These are phyloP conservation scores for Scheffersomyces coipomensis DNA, from an alignment of 805 yeast genomes.

Conservation along the genomic window DNA sequence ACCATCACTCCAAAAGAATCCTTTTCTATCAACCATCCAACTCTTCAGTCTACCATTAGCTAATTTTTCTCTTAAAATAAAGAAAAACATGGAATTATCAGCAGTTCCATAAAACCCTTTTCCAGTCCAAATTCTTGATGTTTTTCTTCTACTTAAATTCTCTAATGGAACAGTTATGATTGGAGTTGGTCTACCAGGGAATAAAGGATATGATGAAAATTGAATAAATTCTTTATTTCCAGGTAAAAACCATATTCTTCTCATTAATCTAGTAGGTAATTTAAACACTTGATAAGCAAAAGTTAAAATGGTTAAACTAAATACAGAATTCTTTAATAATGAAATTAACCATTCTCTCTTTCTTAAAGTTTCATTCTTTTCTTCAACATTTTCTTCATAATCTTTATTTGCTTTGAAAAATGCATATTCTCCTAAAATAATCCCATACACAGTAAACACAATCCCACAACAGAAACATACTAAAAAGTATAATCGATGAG, in stretches of 20 bases:
- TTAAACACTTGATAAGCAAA: slow-evolving; percentile 29
- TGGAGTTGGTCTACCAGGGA: slow-evolving; percentile 78
- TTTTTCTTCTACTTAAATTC: slow-evolving; percentile 52
- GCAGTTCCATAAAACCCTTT: slow-evolving; percentile 84
- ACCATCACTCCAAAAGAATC: slow-evolving; percentile 93
- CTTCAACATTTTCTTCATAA: slow-evolving; percentile 51
- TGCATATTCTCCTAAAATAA: slow-evolving; percentile 58
- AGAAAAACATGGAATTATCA: slow-evolving; percentile 71
- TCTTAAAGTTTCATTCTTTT: slow-evolving; percentile 41
- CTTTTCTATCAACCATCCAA: slow-evolving; percentile 80
- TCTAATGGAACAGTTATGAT: slow-evolving; percentile 64
- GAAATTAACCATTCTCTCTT: slow-evolving; percentile 37
- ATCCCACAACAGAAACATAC: slow-evolving; percentile 68
- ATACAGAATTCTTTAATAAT: slow-evolving; percentile 23
- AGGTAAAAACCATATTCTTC: slow-evolving; percentile 78
- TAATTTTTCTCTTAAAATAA: slow-evolving; percentile 62
- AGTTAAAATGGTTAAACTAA: slow-evolving; percentile 24
- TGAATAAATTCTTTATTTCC: slow-evolving; percentile 54
- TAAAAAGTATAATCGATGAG: slow-evolving; percentile 73
- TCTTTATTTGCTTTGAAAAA: slow-evolving; percentile 49
- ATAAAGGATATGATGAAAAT: slow-evolving; percentile 70
- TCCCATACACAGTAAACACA: slow-evolving; percentile 66
- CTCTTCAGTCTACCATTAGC: slow-evolving; percentile 39
- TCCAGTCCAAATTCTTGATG: slow-evolving; percentile 79
- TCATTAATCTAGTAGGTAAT: slow-evolving; percentile 67